phyloP scores from a whole-genome alignment of 306 rosid species.

The Malus fusca region DNA sequence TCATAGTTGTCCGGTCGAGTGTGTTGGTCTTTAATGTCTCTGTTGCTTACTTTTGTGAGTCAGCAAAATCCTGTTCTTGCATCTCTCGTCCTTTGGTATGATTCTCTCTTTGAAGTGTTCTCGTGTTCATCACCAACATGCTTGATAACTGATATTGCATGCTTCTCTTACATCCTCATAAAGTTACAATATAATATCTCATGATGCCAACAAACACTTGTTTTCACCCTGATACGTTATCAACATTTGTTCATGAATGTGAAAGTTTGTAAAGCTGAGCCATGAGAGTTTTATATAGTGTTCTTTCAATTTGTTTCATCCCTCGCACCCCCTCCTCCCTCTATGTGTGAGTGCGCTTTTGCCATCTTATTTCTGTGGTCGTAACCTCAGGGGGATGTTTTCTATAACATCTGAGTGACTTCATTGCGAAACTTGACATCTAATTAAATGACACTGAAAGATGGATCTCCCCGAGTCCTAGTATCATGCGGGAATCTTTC shows the following conservation, averaged over 20 bases:
- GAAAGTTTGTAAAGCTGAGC: background rate
- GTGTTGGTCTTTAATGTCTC: background rate
- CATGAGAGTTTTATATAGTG: no score
- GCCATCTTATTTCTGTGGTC: no score
- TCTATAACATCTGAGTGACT: no score
- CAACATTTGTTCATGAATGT: background rate
- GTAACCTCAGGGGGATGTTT: no score
- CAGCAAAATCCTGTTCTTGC: background rate
- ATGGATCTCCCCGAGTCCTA: no score
- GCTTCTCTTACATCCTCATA: background rate
- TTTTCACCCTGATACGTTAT: background rate
- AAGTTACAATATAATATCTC: background rate
- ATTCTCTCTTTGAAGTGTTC: background rate
- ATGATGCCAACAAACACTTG: background rate
- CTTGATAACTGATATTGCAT: background rate
- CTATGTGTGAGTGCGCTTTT: no score
- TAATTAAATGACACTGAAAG: no score
- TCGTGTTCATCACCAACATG: background rate
- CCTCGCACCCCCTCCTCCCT: background rate
- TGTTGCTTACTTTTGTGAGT: background rate
- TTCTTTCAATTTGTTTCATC: background rate
- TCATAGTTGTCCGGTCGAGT: background rate
- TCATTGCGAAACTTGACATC: no score
- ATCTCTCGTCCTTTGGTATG: background rate
- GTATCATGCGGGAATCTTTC: no score